These are phyloP conservation scores for Trebouxia sp. DNA, from an alignment of 139 green algal genomes.

Conservation along the genomic window DNA sequence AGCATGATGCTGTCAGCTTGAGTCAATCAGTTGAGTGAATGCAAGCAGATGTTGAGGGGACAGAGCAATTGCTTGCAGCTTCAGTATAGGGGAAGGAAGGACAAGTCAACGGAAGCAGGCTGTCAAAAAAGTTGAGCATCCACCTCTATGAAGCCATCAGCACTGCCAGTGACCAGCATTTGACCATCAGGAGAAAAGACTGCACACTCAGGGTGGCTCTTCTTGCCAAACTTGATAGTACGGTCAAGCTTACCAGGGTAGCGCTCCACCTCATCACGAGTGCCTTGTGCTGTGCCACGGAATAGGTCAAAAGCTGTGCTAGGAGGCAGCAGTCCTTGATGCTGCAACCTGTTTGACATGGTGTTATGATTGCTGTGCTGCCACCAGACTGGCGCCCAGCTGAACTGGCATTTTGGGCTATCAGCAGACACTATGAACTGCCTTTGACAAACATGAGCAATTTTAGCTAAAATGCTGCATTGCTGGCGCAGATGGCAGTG, in stretches of 20 bases:
- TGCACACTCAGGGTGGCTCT: conserved; percentile 78
- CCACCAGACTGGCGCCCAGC: no score
- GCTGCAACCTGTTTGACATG: conserved; percentile 93
- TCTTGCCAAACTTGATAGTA: conserved; percentile 73
- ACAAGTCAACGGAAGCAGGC: not conserved
- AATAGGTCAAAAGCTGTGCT: conserved; percentile 94
- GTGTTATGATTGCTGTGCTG: no score
- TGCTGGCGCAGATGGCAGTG: no score
- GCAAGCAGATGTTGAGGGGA: no score
- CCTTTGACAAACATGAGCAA: no score
- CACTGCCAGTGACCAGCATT: conserved; percentile 86
- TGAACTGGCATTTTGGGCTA: no score
- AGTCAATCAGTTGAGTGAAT: no score
- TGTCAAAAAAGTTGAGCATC: not conserved
- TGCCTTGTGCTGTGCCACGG: conserved; percentile 69
- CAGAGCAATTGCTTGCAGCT: no score
- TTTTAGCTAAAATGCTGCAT: no score
- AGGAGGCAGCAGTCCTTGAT: conserved; percentile 84
- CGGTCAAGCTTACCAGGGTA: conserved; percentile 67
- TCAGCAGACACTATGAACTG: no score
- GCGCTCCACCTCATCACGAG: conserved; percentile 87
- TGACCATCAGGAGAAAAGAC: conserved; percentile 89
- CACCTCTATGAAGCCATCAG: conserved; percentile 97
- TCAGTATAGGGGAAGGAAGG: not conserved
- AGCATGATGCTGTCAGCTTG: no score